Evolutionary conservation across 2,329 filamentous ascomycete species (phyloP).

Genomic region (Monilinia aucupariae): DNA sequence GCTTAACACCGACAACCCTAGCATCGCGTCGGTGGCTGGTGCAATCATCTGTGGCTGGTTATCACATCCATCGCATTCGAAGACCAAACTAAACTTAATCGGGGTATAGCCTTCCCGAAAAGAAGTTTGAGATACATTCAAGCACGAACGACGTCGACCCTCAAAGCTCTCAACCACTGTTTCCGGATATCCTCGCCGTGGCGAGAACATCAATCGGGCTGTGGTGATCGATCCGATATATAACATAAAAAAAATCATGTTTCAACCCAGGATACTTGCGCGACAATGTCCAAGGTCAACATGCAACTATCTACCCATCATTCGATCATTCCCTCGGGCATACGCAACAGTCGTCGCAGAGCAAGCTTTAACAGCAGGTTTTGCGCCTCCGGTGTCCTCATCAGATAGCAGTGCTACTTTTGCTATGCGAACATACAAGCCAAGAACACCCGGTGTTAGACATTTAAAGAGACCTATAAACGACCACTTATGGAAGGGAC

Average conservation of each 20-base stretch:
- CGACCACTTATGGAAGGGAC: constrained; percentile 93
- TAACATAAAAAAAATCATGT: constrained; percentile 42
- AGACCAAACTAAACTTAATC: constrained; percentile 11
- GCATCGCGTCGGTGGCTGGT: too few relatives aligned
- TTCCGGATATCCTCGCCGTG: constrained; percentile 11
- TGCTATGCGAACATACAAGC: constrained; percentile 77
- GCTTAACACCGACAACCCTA: neutral
- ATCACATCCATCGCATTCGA: neutral
- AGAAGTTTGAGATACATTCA: constrained; percentile 16
- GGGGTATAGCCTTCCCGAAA: constrained; percentile 3
- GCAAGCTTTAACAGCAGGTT: constrained; percentile 37
- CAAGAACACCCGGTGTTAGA: constrained; percentile 83
- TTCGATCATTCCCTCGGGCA: constrained; percentile 41
- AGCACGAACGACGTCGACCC: constrained; percentile 12
- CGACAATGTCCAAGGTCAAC: constrained; percentile 39
- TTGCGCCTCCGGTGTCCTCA: constrained; percentile 42
- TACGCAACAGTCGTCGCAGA: constrained; percentile 45
- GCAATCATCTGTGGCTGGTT: neutral
- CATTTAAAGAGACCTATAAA: constrained; percentile 91
- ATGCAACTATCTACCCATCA: constrained; percentile 44
- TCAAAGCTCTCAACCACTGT: constrained; percentile 6
- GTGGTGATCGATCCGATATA: constrained; percentile 10
- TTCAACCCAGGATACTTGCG: constrained; percentile 60
- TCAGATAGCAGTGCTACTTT: constrained; percentile 37
- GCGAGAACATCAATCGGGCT: constrained; percentile 19